Evolutionary conservation across 352 stramenopile species (phyloP).

Genomic region (Albugo laibachii): DNA sequence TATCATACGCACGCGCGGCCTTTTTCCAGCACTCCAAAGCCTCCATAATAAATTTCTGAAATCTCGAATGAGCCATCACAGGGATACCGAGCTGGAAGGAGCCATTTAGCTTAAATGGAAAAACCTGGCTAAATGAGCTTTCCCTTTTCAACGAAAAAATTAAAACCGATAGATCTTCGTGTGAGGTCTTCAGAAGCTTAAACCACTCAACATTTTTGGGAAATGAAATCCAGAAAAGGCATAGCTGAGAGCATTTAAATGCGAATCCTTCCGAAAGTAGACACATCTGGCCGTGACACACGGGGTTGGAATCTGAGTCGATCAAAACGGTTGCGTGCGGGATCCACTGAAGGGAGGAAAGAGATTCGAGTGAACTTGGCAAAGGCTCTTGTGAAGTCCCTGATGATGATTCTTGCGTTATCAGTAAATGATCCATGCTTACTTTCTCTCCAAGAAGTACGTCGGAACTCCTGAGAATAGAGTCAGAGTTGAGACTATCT

Average conservation of each 20-base stretch:
- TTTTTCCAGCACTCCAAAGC: constrained; percentile 35
- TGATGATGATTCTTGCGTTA: no score
- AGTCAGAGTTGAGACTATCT: constrained; percentile 28
- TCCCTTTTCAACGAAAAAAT: constrained; percentile 21
- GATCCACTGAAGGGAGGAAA: no score
- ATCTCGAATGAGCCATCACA: constrained; percentile 31
- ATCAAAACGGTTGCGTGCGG: constrained; percentile 14
- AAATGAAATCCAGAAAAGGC: constrained; percentile 43
- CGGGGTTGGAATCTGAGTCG: constrained; percentile 19
- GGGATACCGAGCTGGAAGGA: constrained; percentile 19
- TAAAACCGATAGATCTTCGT: constrained; percentile 48
- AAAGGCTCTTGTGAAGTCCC: no score
- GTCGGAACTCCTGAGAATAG: constrained; percentile 32
- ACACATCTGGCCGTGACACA: constrained; percentile 24
- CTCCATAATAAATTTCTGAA: constrained; percentile 39
- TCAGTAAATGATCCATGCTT: no score
- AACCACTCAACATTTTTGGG: constrained; percentile 28
- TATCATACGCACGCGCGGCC: constrained; percentile 16
- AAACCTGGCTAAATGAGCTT: constrained; percentile 9
- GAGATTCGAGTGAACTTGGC: no score
- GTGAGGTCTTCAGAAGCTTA: constrained; percentile 19
- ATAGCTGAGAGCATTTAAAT: constrained; percentile 30
- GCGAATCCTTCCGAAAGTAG: constrained; percentile 35
- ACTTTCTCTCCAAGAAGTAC: constrained; percentile 15
- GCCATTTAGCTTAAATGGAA: constrained; percentile 14